Conservation (phyloP, 2,329 filamentous ascomycete species). For the Cladobotryum protrusum region DNA sequence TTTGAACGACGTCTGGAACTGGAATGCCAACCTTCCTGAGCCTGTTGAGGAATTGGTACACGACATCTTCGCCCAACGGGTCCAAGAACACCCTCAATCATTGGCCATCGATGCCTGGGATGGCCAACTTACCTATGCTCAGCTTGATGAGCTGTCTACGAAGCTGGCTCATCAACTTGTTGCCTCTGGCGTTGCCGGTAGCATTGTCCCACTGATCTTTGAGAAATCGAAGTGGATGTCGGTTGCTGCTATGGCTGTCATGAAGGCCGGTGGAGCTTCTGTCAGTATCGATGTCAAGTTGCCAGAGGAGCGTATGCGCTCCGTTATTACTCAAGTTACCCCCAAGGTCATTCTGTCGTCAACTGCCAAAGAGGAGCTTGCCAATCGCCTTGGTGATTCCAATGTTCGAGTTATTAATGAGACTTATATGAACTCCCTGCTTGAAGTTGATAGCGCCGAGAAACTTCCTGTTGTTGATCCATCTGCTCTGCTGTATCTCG, state of each 20-base stretch:
- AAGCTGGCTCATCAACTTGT: neutral
- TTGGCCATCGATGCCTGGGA: constrained; percentile 7
- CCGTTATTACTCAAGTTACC: neutral
- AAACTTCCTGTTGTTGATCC: neutral
- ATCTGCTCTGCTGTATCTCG: constrained; percentile 8
- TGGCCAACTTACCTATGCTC: constrained; percentile 5
- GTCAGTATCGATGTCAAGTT: neutral
- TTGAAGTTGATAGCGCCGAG: no score
- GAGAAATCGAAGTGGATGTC: constrained; percentile 16
- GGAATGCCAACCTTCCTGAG: constrained; percentile 1
- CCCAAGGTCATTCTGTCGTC: neutral
- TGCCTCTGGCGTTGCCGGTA: neutral
- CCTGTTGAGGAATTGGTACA: constrained; percentile 5
- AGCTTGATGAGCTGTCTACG: constrained; percentile 5
- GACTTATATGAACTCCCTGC: no score
- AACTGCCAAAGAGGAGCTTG: no score
- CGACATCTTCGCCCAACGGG: constrained; percentile 22
- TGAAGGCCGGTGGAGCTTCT: constrained; percentile 22
- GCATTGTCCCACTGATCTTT: constrained; percentile 4
- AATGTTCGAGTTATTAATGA: no score
- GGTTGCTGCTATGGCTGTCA: constrained; percentile 18
- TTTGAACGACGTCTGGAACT: neutral
- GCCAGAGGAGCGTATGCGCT: neutral
- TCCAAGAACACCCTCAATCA: neutral
- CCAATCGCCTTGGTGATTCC: no score